Evolutionary conservation across 495 filamentous ascomycete genomes (phyloP), one percentile per base, ranked within the genome.

Genomic region (Lophiotrema nucula): DNA sequence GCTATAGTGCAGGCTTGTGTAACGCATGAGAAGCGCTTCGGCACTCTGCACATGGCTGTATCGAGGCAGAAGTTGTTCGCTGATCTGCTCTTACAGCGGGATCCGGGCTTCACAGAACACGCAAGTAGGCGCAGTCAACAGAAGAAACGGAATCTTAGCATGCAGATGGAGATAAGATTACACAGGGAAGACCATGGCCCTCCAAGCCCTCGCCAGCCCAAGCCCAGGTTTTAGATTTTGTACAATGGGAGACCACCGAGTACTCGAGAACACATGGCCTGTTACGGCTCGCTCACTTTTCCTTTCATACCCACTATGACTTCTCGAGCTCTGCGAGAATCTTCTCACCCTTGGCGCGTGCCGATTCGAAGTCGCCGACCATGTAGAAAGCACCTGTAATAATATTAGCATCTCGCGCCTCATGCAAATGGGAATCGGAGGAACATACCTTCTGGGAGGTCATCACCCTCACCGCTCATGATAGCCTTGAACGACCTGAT

Each of bases 321-420:
- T 79, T 81, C 80, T 93, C 89, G 64, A 98, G 79, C 72, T 97
- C 93, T 66, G 93, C 91, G 76, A 97, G 77, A 79, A 98, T 96
- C 90, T 97, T 96, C 86, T 96, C 92, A 77, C 93, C 93, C 90
- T 98, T 98, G 69, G 81, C 87, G 70, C 88, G 86, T 47, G 92
- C 93, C 64, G 88, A 90, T 67, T 90, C 88, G 66, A 97, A 84
- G 80, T 95, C 88, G 68, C 93, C 93, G 74, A 98, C 93, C 93
- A 95, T 96, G 82, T 95, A 96, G 83, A 95, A 95, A 72, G 90
- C 90, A 78, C 75, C 79, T 79, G 47, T 10, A 55, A 58, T 38
- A 22, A n/a, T 16, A 21, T 55, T 65, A 47, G 63, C 51, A 35
- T 58, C 42, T 59, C 61, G 35, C 13, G 15, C 22, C 46, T 54